Base-by-base conservation (phyloP, 768 basidiomycete genomes). In the Mycena pura region DNA sequence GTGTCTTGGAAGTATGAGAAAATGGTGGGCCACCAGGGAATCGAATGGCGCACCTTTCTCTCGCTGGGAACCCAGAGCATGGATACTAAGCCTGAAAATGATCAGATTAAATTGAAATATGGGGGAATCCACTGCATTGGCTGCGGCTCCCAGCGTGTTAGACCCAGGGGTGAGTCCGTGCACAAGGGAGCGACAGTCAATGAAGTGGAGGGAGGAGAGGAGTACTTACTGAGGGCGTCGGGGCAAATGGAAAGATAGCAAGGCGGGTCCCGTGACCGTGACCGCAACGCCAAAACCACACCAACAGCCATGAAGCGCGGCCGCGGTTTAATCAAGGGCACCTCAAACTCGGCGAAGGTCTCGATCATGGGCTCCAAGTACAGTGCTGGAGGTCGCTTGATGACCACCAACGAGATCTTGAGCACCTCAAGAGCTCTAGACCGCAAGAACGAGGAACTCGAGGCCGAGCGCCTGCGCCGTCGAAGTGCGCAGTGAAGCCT, bases 51-150 rank as follows among this genome's bases (percentile, higher is more conserved):
- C 11, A 44, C 41, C 31, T 45, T 45, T 6, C 43, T 15, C 41
- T 55, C 53, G 14, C 25, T 29, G 8, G 43, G 53, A 10, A 45
- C 34, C 53, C 53, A 55, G 15, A 55, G 41, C 40, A 43, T 46
- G 14, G n/a, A 21, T 15, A 3, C 14, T 6, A 36, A 6, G 14
- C 48, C 1, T 3, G 14, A 19, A 36, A 31, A 5, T 21, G 10
- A 32, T 6, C 21, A 24, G 5, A 24, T 49, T 14, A 22, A 3
- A 24, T 13, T 14, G 11, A 34, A 24, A 25, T 4, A 4, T 13
- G 22, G 36, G 3, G 36, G 22, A 4, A 21, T 5, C 32, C 22
- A 24, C 15, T 25, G 15, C 21, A 2, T 36, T 31, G 6, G 47
- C 47, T 32, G 32, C 19, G 13, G 19, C 25, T 7, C n/a, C n/a